These are phyloP conservation scores for Pelargonium hybrid DNA, from an alignment of 441 rosid species.

Conservation along the genomic window DNA sequence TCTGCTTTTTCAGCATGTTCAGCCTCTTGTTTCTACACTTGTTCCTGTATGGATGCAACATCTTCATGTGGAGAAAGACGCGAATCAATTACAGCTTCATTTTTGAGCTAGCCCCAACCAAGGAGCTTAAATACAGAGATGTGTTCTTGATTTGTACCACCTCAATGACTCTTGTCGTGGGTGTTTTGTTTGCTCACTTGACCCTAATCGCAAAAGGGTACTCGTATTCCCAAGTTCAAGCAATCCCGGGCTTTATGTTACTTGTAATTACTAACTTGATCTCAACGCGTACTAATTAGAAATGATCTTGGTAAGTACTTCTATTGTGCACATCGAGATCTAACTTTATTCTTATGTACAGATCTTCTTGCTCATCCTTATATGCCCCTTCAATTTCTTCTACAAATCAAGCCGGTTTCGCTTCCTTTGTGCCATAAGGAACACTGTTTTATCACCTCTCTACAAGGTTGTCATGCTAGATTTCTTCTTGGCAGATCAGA, in stretches of 20 bases:
- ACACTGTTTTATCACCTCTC: slow-evolving; percentile 74
- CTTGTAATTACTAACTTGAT: slow-evolving; percentile 33
- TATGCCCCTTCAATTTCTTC: slow-evolving; percentile 75
- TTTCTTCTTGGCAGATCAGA: slow-evolving; percentile 99
- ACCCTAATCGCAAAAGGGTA: slow-evolving; percentile 56
- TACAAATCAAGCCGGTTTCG: slow-evolving; percentile 64
- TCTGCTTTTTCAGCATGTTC: slow-evolving; percentile 61
- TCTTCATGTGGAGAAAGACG: slow-evolving; percentile 79
- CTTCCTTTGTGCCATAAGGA: slow-evolving; percentile 58
- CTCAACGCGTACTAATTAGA: too few relatives aligned
- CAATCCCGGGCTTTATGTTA: slow-evolving; percentile 67
- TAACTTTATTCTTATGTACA: slow-evolving; percentile 20
- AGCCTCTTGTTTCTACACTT: slow-evolving; percentile 71
- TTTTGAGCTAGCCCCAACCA: slow-evolving; percentile 60
- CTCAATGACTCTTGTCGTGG: slow-evolving; percentile 65
- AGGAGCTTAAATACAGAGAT: slow-evolving; percentile 87
- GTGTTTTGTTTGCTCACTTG: slow-evolving; percentile 73
- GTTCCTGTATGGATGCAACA: slow-evolving; percentile 88
- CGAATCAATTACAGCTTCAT: slow-evolving; percentile 89
- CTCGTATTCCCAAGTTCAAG: slow-evolving; percentile 64
- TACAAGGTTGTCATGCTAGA: slow-evolving; percentile 96
- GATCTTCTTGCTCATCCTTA: slow-evolving; percentile 46
- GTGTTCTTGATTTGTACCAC: slow-evolving; percentile 71
- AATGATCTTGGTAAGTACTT: not conserved
- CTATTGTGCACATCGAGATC: too few relatives aligned